Evolutionary conservation across 495 filamentous ascomycete species (phyloP).

Genomic region (Rostrohypoxylon terebratum): DNA sequence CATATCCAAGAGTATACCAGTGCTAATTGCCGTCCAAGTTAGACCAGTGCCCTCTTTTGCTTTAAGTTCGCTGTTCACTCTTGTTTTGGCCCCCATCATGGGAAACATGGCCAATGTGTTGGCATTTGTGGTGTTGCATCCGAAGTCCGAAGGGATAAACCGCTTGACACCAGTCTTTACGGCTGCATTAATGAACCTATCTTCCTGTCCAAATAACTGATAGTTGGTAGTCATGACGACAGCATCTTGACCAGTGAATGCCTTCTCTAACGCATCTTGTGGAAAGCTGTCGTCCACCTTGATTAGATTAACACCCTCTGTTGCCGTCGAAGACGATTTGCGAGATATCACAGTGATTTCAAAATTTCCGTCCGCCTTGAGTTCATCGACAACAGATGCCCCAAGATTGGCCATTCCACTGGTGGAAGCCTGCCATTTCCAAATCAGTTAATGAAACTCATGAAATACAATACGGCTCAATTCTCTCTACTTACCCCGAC

Average conservation of each 20-base stretch:
- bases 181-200: slow-evolving; percentile 1
- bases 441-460: not conserved
- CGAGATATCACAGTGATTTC: not conserved
- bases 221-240: slow-evolving; percentile 11
- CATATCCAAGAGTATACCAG: not conserved
- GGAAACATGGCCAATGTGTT: slow-evolving; percentile 3
- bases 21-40: not conserved
- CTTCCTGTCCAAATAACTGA: not conserved
- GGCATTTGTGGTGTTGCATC: not conserved
- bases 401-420: slow-evolving; percentile 1
- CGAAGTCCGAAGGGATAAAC: not conserved
- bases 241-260: not conserved
- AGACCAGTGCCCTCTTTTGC: not conserved
- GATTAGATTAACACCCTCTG: not conserved
- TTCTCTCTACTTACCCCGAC: not conserved
- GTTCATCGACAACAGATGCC: not conserved
- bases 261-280: not conserved
- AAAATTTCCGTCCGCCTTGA: not conserved
- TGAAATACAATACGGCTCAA: not conserved
- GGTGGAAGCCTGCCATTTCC: not conserved
- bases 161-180: not conserved
- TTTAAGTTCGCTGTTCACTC: not conserved
- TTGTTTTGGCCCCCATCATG: not conserved
- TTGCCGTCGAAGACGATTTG: not conserved
- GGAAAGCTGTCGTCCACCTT: not conserved